Evolutionary conservation across 129 eudicot genomes (phyloP).

Genomic region (Flaveria ramosissima): DNA sequence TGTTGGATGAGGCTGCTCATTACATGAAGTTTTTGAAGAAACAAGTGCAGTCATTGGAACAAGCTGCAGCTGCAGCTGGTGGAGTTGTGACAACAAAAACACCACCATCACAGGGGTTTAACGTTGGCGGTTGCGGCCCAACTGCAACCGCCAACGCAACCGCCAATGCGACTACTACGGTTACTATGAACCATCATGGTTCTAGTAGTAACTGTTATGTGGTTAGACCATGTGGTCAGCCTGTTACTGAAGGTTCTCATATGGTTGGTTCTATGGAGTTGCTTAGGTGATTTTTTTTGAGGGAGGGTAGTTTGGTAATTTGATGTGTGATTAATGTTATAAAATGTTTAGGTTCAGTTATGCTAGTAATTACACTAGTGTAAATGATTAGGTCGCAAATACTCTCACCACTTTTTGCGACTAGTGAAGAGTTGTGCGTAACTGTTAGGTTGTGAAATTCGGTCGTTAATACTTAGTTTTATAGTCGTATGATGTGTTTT

Average conservation of each 20-base stretch:
- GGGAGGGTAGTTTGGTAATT: conserved; percentile 29
- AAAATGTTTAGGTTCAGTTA: conserved; percentile 17
- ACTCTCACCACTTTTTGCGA: neutral
- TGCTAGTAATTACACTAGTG: conserved; percentile 10
- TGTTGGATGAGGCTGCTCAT: conserved; percentile 93
- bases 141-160: neutral
- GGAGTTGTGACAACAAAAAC: conserved; percentile 29
- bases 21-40: conserved; percentile 81
- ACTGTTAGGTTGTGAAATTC: neutral
- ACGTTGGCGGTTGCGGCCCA: neutral
- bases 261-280: conserved; percentile 44
- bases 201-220: neutral
- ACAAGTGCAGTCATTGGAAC: conserved; percentile 63
- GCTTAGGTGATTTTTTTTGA: conserved; percentile 38
- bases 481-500: neutral
- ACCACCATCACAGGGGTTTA: neutral
- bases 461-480: too few species aligned
- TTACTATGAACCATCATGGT: conserved; percentile 7
- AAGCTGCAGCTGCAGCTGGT: conserved; percentile 35
- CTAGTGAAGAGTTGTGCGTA: neutral
- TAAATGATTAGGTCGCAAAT: neutral
- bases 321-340: conserved; percentile 22
- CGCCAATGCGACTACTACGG: neutral
- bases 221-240: too few species aligned
- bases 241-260: conserved; percentile 12